These are phyloP conservation scores for Dalbergia oliveri DNA, from an alignment of 306 rosid species.

Conservation along the genomic window DNA sequence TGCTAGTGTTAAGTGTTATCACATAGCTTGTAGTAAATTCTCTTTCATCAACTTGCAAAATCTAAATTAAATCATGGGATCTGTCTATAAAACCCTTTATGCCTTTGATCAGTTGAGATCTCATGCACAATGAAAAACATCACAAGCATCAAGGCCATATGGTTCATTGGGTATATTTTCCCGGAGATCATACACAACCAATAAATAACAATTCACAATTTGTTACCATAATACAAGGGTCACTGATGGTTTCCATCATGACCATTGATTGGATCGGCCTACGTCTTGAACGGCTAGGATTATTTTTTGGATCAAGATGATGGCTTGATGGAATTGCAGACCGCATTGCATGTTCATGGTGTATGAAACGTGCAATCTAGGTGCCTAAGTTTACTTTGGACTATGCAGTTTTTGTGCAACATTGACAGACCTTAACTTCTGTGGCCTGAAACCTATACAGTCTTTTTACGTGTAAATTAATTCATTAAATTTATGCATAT, in stretches of 20 bases:
- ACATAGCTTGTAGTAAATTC: too few relatives aligned
- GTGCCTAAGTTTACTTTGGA: not conserved
- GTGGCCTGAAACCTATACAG: not conserved
- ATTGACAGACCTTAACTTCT: not conserved
- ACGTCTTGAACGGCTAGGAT: not conserved
- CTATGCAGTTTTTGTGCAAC: not conserved
- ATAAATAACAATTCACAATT: too few relatives aligned
- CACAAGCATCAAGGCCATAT: too few relatives aligned
- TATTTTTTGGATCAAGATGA: too few relatives aligned
- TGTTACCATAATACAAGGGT: not conserved
- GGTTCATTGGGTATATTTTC: too few relatives aligned
- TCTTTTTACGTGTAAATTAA: not conserved
- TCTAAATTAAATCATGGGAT: too few relatives aligned
- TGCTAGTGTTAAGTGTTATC: too few relatives aligned
- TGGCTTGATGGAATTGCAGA: not conserved
- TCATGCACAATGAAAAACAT: too few relatives aligned
- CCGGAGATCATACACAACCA: not conserved
- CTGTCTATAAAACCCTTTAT: too few relatives aligned
- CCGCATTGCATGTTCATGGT: not conserved
- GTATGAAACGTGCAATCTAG: not conserved
- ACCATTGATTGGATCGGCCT: not conserved
- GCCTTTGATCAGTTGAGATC: too few relatives aligned
- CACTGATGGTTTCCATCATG: constrained; percentile 5
- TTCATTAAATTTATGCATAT: not conserved
- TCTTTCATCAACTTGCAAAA: too few relatives aligned